phyloP scores from a whole-genome alignment of 2,329 filamentous ascomycete species.

The Arthrobotrys sphaeroides region DNA sequence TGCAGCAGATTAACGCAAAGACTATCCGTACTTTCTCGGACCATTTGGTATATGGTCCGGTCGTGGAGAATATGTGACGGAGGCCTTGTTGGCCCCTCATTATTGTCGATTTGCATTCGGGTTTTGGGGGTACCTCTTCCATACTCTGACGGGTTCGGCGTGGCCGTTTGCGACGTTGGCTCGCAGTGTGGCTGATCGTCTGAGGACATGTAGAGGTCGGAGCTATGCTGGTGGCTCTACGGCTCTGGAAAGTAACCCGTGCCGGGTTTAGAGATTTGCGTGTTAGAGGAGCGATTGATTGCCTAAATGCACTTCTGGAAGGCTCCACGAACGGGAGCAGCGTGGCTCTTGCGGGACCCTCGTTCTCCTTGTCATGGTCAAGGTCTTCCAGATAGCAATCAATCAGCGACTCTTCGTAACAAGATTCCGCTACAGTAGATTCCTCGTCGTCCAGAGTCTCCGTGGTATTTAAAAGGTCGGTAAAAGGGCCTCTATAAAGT shows the following conservation, averaged over 20 bases:
- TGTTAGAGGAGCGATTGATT: conserved; percentile 16
- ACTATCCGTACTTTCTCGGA: conserved; percentile 68
- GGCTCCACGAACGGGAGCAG: neutral
- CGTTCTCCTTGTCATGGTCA: conserved; percentile 31
- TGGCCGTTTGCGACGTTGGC: conserved; percentile 25
- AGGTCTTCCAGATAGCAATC: conserved; percentile 39
- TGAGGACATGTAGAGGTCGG: neutral
- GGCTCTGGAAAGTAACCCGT: conserved; percentile 25
- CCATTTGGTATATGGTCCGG: conserved; percentile 73
- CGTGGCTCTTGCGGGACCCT: conserved; percentile 1
- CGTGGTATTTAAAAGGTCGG: conserved; percentile 60
- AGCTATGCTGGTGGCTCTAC: neutral
- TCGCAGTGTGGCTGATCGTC: conserved; percentile 1
- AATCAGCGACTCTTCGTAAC: conserved; percentile 33
- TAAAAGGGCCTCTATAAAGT: conserved; percentile 64
- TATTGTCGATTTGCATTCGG: conserved; percentile 34
- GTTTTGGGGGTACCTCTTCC: conserved; percentile 40
- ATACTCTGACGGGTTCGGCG: conserved; percentile 49
- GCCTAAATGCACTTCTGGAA: neutral
- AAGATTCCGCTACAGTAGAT: neutral
- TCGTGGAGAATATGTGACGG: conserved; percentile 70
- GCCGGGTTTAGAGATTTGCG: conserved; percentile 27
- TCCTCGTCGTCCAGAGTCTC: conserved; percentile 26
- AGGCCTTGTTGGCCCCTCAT: conserved; percentile 60
- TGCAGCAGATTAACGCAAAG: conserved; percentile 70